phyloP scores from a whole-genome alignment of 371 early-diverging fungal species.

The Funneliformis caledonium region DNA sequence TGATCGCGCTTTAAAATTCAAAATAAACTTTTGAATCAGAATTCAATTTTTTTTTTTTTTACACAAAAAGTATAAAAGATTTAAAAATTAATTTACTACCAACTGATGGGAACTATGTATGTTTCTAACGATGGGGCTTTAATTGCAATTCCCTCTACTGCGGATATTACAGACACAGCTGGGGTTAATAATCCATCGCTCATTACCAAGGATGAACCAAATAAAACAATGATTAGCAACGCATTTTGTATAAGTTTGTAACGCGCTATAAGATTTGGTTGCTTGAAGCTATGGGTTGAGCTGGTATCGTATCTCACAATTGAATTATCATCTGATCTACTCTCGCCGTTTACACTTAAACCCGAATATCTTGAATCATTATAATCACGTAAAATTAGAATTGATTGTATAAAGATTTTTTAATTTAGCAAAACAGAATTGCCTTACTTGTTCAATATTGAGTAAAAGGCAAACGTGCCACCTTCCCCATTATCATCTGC shows the following conservation, averaged over 20 bases:
- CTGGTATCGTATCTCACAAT: constrained; percentile 36
- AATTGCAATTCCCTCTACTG: constrained; percentile 41
- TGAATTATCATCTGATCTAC: constrained; percentile 24
- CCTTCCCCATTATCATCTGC: constrained; percentile 71
- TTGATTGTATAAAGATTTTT: neutral
- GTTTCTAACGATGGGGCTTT: constrained; percentile 10
- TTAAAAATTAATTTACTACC: neutral
- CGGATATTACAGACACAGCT: constrained; percentile 47
- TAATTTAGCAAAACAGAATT: neutral
- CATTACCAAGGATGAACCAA: constrained; percentile 48
- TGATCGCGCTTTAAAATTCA: constrained; percentile 42
- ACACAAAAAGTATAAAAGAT: neutral
- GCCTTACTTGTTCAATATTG: constrained; percentile 50
- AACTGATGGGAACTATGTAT: constrained; percentile 40
- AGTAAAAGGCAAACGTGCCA: constrained; percentile 64
- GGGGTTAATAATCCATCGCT: constrained; percentile 54
- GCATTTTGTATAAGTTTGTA: neutral
- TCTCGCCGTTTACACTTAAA: constrained; percentile 33
- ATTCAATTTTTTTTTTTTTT: neutral
- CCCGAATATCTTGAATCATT: constrained; percentile 30
- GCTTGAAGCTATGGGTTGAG: neutral
- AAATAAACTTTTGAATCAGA: neutral
- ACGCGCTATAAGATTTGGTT: constrained; percentile 7
- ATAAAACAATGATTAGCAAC: constrained; percentile 37
- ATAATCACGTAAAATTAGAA: neutral